phyloP scores from a whole-genome alignment of 768 basidiomycete species.

The Termitomyces sp. region DNA sequence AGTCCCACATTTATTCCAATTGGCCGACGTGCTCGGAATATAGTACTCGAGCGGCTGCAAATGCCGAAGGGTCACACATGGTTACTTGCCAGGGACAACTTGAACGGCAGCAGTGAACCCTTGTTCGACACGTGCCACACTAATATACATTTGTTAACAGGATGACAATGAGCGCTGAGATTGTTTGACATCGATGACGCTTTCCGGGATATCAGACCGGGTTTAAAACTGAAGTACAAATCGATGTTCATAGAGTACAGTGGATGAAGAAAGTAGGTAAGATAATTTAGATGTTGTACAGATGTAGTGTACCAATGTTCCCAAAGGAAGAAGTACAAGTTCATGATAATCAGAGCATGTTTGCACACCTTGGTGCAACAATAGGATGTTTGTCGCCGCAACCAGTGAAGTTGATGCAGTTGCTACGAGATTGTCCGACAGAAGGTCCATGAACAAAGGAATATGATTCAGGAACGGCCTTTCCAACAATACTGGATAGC shows the following conservation, averaged over 20 bases:
- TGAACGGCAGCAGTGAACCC: no score
- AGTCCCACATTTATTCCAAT: not conserved
- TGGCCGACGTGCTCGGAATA: not conserved
- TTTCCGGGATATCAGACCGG: no score
- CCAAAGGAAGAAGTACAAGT: not conserved
- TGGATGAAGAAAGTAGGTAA: not conserved
- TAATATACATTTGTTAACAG: no score
- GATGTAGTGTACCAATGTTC: slow-evolving; percentile 2
- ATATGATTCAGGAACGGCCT: slow-evolving; percentile 13
- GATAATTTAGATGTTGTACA: slow-evolving; percentile 8
- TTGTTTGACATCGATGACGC: not conserved
- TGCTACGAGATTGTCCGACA: slow-evolving; percentile 7
- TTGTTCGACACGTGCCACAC: not conserved
- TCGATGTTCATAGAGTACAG: not conserved
- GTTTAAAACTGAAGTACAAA: not conserved
- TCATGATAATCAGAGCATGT: not conserved
- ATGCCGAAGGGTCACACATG: no score
- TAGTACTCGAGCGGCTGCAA: not conserved
- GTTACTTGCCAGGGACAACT: not conserved
- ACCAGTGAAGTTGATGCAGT: not conserved
- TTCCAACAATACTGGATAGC: slow-evolving; percentile 31
- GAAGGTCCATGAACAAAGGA: not conserved
- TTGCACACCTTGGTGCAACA: not conserved
- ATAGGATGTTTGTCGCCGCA: not conserved
- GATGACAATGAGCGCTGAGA: not conserved